Evolutionary conservation across 352 stramenopile species (phyloP), one percentile per base, ranked within the genome.

Genomic region (Phytopythium oedochilum): DNA sequence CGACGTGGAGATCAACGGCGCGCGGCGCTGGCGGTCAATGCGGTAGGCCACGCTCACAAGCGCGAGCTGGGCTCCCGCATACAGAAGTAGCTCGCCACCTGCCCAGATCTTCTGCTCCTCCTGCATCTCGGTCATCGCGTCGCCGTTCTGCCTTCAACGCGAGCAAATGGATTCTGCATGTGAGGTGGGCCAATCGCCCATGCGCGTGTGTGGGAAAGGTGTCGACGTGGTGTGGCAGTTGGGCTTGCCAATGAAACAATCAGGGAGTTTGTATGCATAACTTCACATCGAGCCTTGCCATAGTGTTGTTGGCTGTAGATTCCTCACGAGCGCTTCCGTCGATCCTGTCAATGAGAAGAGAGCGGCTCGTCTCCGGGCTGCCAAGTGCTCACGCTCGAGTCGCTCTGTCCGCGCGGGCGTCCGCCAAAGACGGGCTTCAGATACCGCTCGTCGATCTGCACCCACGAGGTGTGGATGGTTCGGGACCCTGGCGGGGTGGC

Each of bases 341-440:
- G n/a, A n/a, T 11, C 29, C 12, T 40, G 35, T 7, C 3, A 18
- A 15, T 40, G 35, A 15, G 35, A 40, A 20, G 14, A 20, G 14
- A 20, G 9, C 2, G 35, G 35, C 12, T 48, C 12, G 3, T 38
- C 29, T 3, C 29, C 26, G n/a, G 46, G 46, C 10, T 53, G 46
- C 46, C 46, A 53, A 5, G 40, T 28, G 14, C 23, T 50, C 44
- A 39, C 46, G n/a, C 46, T 32, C 29, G 34, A 60, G 11, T 71
- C 60, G 18, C 45, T 68, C 26, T 44, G 60, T 17, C 32, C 15
- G 43, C 70, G 73, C 18, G 68, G 72, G 9, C 80, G 77, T 32
- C 75, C 75, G 32, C 78, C 78, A 52, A 89, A 89, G 17, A 86
- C 44, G 7, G 78, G 78, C 53, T 87, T 86, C 18, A 89, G 59